Base-by-base conservation (phyloP, 2,329 filamentous ascomycete genomes). In the Xylaria sp. region DNA sequence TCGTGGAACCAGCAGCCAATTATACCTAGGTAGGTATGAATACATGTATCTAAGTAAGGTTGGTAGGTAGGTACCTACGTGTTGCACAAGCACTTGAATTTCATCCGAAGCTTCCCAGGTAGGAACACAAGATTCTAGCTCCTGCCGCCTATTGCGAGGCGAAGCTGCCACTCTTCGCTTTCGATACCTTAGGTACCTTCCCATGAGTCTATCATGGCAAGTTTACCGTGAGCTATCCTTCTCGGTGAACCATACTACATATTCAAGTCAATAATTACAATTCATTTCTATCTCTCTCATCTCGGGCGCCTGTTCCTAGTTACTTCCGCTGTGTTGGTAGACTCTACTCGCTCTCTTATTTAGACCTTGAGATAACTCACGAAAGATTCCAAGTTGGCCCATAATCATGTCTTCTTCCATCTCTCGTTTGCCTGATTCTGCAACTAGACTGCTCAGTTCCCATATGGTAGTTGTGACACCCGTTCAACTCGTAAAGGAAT, bases 401-500 rank as follows among this genome's bases (percentile, higher is more conserved):
- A 21, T 57, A 55, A 62, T 57, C 24, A 69, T 74, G 67, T 68
- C 67, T 62, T 72, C 64, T 58, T 70, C 65, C 6, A 88, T 91
- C 65, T 75, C 78, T 64, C 76, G 81, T 24, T 81, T 91, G 7
- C 80, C 87, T 1, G 73, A 81, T 45, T 78, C 82, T 2, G 84
- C 86, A 14, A 81, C 85, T 24, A 84, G 85, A 55, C 84, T 87
- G 11, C 82, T 94, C 6, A 86, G 88, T 42, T 88, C 91, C 7
- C 83, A 87, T 2, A 83, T 89, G 72, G 83, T 85, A 54, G 84
- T 94, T 58, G 82, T 85, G 4, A 86, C 87, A 7, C 85, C 92
- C 0, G 80, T 83, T 12, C 85, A 86, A 11, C 80, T 93, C 2
- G 86, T 93, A 73, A 94, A 94, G 76, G 92, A 94, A 78, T 87